Base-by-base conservation (phyloP, 169 alveolate genomes). In the Cryptosporidium meleagridis region DNA sequence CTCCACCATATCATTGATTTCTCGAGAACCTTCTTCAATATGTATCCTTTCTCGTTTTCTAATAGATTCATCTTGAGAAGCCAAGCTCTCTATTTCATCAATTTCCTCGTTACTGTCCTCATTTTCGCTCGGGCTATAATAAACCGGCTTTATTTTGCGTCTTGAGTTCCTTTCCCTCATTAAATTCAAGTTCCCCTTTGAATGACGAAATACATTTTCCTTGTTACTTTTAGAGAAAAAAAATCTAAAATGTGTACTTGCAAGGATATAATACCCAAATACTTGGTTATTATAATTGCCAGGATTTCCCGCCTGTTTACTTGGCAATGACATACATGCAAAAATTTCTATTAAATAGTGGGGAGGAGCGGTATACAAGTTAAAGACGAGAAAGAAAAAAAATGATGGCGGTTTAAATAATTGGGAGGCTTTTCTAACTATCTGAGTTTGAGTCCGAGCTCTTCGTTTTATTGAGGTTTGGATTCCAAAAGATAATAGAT, bases 11-110 rank as follows among this genome's bases (percentile, higher is more conserved):
- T 58, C 71, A 29, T 29, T 29, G 29, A 59, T 35, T 23, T 53
- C 41, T 8, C 58, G 72, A n/a, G 26, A 53, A 16, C 37, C 16
- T 52, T 18, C 48, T 26, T 39, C 35, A 21, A 14, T 18, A 35
- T 16, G 14, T 44, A 16, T 71, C 21, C 26, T 71, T 33, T 39
- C 53, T 14, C 29, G 59, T 41, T 26, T 37, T 37, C n/a, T 44
- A 29, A 23, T 23, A 55, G 61, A 35, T 58, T 33, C 86, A 16
- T 23, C 26, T 23, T 26, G 51, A n/a, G 69, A 37, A 51, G 23
- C 69, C 26, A 71, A 21, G 16, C 59, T 58, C n/a, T 48, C 85
- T 45, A 71, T 45, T 45, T 45, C 45, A 55, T 75, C 86, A n/a
- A 37, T 23, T 14, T 39, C 45, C 16, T 58, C 86, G 58, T 29